A percentile compares a stretch with the other conserved stretches of the same genome.
phyloP scores from a whole-genome alignment of 768 basidiomycete genomes.

The Rhodotorula taiwanensis region DNA sequence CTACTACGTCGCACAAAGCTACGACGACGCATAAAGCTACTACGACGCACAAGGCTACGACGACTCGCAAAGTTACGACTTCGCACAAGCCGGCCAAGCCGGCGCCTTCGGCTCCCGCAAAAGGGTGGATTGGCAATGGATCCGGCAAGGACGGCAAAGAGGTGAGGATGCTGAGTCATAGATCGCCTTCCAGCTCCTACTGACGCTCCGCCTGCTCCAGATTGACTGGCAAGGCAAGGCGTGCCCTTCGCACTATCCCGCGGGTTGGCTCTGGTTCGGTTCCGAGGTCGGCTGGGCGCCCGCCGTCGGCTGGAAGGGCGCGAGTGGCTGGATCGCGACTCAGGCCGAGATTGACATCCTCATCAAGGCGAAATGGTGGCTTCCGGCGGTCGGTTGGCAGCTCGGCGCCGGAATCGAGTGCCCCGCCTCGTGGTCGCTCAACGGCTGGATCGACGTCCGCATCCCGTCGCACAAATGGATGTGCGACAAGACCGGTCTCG shows the following conservation, averaged over 20 bases:
- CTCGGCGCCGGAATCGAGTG: not conserved
- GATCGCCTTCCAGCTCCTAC: too few species aligned
- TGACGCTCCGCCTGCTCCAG: too few species aligned
- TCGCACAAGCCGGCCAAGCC: too few species aligned
- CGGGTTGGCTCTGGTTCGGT: slow-evolving; percentile 23
- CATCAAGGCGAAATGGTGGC: slow-evolving; percentile 17
- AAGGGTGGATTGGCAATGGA: slow-evolving; percentile 1
- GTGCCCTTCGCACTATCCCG: not conserved
- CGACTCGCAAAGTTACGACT: too few species aligned
- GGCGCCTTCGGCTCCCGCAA: not conserved
- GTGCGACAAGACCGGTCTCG: not conserved
- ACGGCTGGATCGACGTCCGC: slow-evolving; percentile 14
- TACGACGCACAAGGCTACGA: not conserved
- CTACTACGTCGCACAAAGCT: not conserved
- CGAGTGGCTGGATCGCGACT: not conserved
- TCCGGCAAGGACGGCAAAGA: slow-evolving; percentile 11
- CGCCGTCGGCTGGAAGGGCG: not conserved
- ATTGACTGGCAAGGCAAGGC: too few species aligned
- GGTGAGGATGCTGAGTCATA: too few species aligned
- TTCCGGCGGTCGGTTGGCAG: not conserved
- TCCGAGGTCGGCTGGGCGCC: slow-evolving; percentile 6
- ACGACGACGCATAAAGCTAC: not conserved
- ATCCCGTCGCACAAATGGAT: not conserved
- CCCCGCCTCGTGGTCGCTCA: not conserved
- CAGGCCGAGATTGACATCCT: not conserved